A percentile compares a stretch with the other conserved stretches of the same genome.
Conservation (phyloP, 768 basidiomycete genomes). For the Termitomyces sp. region DNA sequence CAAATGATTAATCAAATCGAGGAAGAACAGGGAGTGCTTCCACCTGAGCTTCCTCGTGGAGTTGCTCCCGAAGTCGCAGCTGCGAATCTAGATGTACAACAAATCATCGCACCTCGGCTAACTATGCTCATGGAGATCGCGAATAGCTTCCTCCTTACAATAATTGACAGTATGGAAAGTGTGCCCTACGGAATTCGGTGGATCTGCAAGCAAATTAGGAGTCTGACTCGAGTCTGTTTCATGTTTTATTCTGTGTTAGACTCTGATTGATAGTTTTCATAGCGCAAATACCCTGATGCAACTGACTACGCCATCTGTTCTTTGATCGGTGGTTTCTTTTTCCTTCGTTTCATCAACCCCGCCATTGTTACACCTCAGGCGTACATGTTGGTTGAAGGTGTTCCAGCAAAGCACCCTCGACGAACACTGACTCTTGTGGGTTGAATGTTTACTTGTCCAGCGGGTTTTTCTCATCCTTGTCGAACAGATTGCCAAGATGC, state of each 20-base stretch:
- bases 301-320: conserved; percentile 98
- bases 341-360: conserved; percentile 99
- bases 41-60: conserved; percentile 86
- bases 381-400: conserved; percentile 98
- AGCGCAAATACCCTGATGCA: conserved; percentile 99
- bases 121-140: conserved; percentile 99
- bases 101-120: conserved; percentile 93
- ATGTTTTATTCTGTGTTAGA: not conserved
- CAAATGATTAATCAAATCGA: conserved; percentile 99
- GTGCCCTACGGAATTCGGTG: conserved; percentile 99
- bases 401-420: conserved; percentile 96
- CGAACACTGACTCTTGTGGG: conserved; percentile 84
- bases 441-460: conserved; percentile 12
- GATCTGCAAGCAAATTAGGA: conserved; percentile 99
- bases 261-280: conserved; percentile 2
- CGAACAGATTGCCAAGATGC: conserved; percentile 94
- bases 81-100: conserved; percentile 93
- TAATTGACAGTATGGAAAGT: conserved; percentile 97
- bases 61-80: conserved; percentile 94
- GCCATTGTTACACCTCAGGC: conserved; percentile 99
- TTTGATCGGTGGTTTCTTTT: conserved; percentile 99
- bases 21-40: conserved; percentile 91
- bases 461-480: conserved; percentile 4
- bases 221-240: conserved; percentile 82
- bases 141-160: conserved; percentile 94